A percentile compares a stretch with the other conserved stretches of the same genome.
These are phyloP conservation scores for Sclerotinia trifoliorum DNA, from an alignment of 2,329 filamentous ascomycete genomes.

Conservation along the genomic window DNA sequence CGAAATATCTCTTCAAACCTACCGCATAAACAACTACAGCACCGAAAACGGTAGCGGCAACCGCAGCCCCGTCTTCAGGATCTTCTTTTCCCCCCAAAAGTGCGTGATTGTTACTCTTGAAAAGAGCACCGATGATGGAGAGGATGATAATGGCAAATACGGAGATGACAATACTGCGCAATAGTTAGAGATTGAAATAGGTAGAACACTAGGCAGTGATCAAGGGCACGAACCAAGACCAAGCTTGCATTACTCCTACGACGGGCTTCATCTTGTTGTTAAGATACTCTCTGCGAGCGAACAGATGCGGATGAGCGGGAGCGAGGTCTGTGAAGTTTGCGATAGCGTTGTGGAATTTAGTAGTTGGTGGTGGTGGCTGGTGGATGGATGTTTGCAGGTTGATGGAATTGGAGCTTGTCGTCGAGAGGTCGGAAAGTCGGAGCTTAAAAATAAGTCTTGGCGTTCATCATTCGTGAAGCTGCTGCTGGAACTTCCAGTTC, in stretches of 20 bases:
- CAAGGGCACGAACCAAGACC: slow-evolving; percentile 73
- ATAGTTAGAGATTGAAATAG: slow-evolving; percentile 16
- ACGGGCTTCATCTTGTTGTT: slow-evolving; percentile 77
- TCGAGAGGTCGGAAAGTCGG: slow-evolving; percentile 14
- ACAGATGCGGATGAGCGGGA: neutral
- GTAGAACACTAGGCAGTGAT: slow-evolving; percentile 16
- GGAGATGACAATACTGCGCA: slow-evolving; percentile 67
- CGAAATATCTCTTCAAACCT: slow-evolving; percentile 46
- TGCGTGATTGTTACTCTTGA: slow-evolving; percentile 75
- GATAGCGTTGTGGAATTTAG: neutral
- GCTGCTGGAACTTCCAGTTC: too few species aligned
- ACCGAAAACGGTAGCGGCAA: slow-evolving; percentile 81
- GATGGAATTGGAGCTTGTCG: slow-evolving; percentile 9
- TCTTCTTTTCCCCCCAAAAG: slow-evolving; percentile 74
- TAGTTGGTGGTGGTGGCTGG: neutral
- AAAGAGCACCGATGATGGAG: slow-evolving; percentile 66
- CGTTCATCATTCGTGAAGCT: neutral
- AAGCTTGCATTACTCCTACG: slow-evolving; percentile 87
- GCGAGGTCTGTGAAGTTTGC: neutral
- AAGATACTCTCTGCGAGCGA: neutral
- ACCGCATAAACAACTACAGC: slow-evolving; percentile 88
- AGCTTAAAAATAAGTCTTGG: slow-evolving; percentile 8
- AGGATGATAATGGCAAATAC: slow-evolving; percentile 65
- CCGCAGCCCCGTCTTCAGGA: slow-evolving; percentile 62
- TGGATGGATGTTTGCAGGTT: slow-evolving; percentile 7